Evolutionary conservation across 441 rosid species (phyloP), one percentile per base, ranked within the genome.

Genomic region (Pelargonium fulgidum): DNA sequence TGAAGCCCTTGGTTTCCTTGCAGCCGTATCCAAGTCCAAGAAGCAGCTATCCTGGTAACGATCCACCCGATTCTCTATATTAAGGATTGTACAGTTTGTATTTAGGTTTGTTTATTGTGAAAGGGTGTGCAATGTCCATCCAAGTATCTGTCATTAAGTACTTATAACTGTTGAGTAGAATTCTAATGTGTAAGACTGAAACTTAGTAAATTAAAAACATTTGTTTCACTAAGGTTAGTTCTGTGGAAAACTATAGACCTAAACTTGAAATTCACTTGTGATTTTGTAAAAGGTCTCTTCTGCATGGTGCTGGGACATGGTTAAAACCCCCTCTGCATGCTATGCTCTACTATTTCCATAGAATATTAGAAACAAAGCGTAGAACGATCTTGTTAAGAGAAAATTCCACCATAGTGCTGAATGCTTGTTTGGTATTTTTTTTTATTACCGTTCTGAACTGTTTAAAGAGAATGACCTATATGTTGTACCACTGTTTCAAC

Each of bases 1-100:
- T 93, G 36, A 93, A 85, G 84, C 72, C 90, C 5, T 75, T 96
- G 70, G 85, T 73, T 74, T 80, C 90, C n/a, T 84, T 96, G 83
- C 91, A 88, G 78, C 99, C 98, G 24, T 93, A 89, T 83, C 96
- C 97, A 58, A 91, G 86, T 72, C 92, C 97, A 48, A 87, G 98
- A 81, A 81, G 64, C 75, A 81, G 41, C 81, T 86, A 86, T 83
- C 88, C 87, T 61, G 92, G 99, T 95, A 86, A 70, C 63, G 54
- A 50, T 66, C 76, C 77, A 68, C 50, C 62, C 75, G 68, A 64
- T 0, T 44, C 12, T 44, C 2, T 12, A 44, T 44, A 7, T 7
- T 44, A 44, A 1, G 48, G 48, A 47, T 13, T 47, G 13, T 47
- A 47, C 13, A 39, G 3, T 20, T 44, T 66, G 54, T 42, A 8